phyloP scores from a whole-genome alignment of 148 eudicot species.

The Linanthus parryae region DNA sequence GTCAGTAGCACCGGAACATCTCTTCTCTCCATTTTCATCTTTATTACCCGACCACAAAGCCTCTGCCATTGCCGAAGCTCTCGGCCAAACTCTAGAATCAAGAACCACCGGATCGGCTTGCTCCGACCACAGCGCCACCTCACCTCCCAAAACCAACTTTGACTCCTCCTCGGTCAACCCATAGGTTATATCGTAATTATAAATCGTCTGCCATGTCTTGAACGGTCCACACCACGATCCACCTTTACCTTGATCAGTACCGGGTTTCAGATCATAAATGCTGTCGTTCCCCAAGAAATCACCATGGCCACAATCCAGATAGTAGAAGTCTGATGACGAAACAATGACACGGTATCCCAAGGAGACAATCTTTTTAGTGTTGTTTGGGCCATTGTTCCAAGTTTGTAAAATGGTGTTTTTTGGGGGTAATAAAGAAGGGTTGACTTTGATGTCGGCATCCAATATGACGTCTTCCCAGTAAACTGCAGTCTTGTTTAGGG shows the following conservation, averaged over 20 bases:
- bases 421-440: constrained; percentile 41
- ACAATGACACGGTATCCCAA: constrained; percentile 78
- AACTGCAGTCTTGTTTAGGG: constrained; percentile 57
- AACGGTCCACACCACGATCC: constrained; percentile 97
- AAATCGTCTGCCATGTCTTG: constrained; percentile 86
- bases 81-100: background rate
- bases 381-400: constrained; percentile 65
- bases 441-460: constrained; percentile 35
- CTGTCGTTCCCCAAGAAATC: constrained; percentile 68
- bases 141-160: constrained; percentile 74
- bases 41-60: constrained; percentile 73
- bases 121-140: constrained; percentile 38
- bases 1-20: constrained; percentile 75
- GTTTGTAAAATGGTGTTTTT: constrained; percentile 65
- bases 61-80: background rate
- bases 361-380: constrained; percentile 59
- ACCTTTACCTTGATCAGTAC: constrained; percentile 43
- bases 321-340: constrained; percentile 73
- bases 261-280: constrained; percentile 41
- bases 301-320: constrained; percentile 96
- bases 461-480: constrained; percentile 91
- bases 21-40: constrained; percentile 56
- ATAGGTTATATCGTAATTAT: constrained; percentile 73
- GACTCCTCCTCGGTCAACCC: constrained; percentile 53
- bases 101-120: background rate